Evolutionary conservation across 805 yeast genomes (phyloP).

Genomic region (Saccharomycopsis selenospora): DNA sequence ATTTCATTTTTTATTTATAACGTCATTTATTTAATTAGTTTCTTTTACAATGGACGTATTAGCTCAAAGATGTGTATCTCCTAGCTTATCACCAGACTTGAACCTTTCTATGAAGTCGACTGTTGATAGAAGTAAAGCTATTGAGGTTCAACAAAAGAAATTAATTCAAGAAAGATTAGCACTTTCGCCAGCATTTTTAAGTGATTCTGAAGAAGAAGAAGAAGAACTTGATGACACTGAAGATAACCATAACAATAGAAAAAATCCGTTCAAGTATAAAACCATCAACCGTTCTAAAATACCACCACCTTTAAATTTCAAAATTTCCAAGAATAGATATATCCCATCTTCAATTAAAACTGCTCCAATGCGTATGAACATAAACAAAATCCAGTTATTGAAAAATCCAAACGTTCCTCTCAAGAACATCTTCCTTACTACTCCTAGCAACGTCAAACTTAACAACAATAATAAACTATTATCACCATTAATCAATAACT

Average conservation of each 20-base stretch:
- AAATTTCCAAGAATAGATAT: neutral
- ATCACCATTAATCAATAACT: neutral
- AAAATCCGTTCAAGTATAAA: neutral
- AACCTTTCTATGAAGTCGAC: conserved; percentile 6
- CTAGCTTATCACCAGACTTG: neutral
- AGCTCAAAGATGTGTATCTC: conserved; percentile 3
- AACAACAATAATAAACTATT: too few species aligned
- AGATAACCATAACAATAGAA: neutral
- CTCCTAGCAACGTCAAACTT: too few species aligned
- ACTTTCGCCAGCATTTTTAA: conserved; percentile 1
- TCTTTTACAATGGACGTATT: neutral
- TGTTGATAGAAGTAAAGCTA: conserved; percentile 6
- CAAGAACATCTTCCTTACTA: conserved; percentile 5
- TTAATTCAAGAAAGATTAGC: conserved; percentile 10
- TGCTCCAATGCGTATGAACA: conserved; percentile 9
- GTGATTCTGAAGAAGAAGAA: neutral
- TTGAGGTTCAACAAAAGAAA: conserved; percentile 17
- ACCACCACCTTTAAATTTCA: conserved; percentile 6
- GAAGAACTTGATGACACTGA: neutral
- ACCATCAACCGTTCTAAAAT: conserved; percentile 2
- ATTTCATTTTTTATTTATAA: too few species aligned
- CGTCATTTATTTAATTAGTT: too few species aligned
- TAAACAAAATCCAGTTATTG: neutral
- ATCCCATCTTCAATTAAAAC: conserved; percentile 9
- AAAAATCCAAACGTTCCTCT: conserved; percentile 3